phyloP scores from a whole-genome alignment of 2,329 filamentous ascomycete genomes.

The Aspergillus ochraceoroseus region DNA sequence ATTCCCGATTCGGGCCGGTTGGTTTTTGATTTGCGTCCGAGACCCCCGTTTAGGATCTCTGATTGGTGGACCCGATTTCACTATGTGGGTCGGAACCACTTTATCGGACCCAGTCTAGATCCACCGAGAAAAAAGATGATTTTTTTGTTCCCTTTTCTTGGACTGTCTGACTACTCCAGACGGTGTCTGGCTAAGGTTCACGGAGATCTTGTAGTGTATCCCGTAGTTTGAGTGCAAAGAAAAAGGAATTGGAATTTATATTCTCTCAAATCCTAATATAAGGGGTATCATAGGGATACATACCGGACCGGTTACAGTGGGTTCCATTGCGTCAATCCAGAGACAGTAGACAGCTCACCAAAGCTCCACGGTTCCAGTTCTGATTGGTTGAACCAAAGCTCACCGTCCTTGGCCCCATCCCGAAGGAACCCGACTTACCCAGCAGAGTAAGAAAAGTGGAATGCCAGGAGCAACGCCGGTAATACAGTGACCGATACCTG shows the following conservation, averaged over 20 bases:
- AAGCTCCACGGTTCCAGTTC: conserved; percentile 14
- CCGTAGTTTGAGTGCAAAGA: too few relatives aligned
- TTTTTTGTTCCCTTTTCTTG: conserved; percentile 11
- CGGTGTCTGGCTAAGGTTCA: too few relatives aligned
- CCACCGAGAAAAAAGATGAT: too few relatives aligned
- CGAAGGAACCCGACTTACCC: conserved; percentile 23
- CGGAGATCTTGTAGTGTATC: background rate
- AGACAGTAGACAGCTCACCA: conserved; percentile 10
- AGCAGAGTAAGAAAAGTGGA: conserved; percentile 10
- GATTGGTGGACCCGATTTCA: conserved; percentile 10
- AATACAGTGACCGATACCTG: conserved; percentile 11
- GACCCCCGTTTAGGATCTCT: background rate
- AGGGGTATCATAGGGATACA: too few relatives aligned
- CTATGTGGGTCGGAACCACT: conserved; percentile 19
- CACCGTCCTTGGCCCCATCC: conserved; percentile 19
- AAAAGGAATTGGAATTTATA: too few relatives aligned
- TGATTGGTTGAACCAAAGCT: conserved; percentile 20
- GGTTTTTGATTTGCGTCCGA: conserved; percentile 20
- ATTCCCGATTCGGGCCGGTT: conserved; percentile 27
- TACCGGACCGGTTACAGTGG: too few relatives aligned
- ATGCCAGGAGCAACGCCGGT: conserved; percentile 12
- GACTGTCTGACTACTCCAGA: too few relatives aligned
- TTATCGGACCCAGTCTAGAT: conserved; percentile 20
- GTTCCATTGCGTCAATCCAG: conserved; percentile 13
- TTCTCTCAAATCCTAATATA: too few relatives aligned